Base-by-base conservation (phyloP, 192 early-diverging fungal genomes). In the Thamnidium elegans region DNA sequence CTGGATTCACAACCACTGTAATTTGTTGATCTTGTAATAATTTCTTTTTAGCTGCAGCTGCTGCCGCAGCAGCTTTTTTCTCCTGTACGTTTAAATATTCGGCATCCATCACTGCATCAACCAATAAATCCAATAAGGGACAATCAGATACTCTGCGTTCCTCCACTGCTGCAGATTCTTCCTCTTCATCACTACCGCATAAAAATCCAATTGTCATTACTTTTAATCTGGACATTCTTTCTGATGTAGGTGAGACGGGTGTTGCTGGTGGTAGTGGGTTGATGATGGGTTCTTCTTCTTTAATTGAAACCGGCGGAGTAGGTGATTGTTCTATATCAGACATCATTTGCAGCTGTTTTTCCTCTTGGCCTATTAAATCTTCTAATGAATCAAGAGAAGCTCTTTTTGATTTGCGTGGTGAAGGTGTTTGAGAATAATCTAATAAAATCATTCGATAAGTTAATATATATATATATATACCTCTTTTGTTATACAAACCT, bases 41-140 rank as follows among this genome's bases (percentile, higher is more conserved):
- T 39, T 39, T 6, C 9, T 39, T 39, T 39, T 39, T 19, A 4
- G 52, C 9, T 17, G 34, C 26, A 32, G 58, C 21, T 43, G 50
- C 13, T 51, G 34, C 26, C 14, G 21, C 20, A 54, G 52, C 42
- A 7, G 15, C 23, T 63, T 13, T 11, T 3, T 42, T 36, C 7
- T 39, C 50, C 3, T 64, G 13, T 4, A 64, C 61, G n/a, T 55
- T 32, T 36, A 69, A 55, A 63, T 63, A 69, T 17, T 62, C 45
- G 3, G 60, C 67, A 17, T 63, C 61, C 61, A 69, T 56, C 17
- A 63, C 62, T 47, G 67, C 67, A 50, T 63, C 61, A 31, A 44
- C 62, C 21, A 69, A 48, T 23, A 69, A 42, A 50, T 62, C 67
- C 19, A 66, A 17, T 15, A 50, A 45, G 42, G 51, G 53, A 31